These are phyloP conservation scores for Marasmius tenuissimus DNA, from an alignment of 1,284 basidiomycete species.

Conservation along the genomic window DNA sequence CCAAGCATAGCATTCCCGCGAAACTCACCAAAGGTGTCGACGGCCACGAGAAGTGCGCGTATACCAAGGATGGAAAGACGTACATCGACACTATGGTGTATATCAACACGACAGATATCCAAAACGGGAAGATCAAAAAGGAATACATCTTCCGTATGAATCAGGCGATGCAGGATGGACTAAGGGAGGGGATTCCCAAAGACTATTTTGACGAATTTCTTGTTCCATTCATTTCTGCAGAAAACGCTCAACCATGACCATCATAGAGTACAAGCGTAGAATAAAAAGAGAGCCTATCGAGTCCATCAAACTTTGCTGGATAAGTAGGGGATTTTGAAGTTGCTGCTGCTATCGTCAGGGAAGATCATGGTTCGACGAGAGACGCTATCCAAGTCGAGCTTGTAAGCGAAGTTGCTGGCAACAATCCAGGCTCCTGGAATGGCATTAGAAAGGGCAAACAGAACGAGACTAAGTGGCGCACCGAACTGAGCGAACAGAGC, in stretches of 20 bases:
- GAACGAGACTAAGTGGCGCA: not conserved
- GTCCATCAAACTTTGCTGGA: not conserved
- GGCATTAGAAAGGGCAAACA: not conserved
- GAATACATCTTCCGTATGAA: constrained; percentile 48
- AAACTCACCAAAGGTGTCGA: constrained; percentile 10
- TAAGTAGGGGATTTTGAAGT: not conserved
- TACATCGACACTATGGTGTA: constrained; percentile 36
- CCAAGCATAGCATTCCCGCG: constrained; percentile 24
- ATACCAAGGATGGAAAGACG: constrained; percentile 6
- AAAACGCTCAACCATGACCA: not conserved
- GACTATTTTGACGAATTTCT: constrained; percentile 43
- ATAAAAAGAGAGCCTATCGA: not conserved
- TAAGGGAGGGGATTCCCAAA: constrained; percentile 34
- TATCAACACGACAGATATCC: constrained; percentile 31
- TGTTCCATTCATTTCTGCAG: constrained; percentile 32
- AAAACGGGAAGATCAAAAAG: constrained; percentile 28
- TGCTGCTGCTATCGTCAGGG: constrained; percentile 3
- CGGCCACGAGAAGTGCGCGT: not conserved
- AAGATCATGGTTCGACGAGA: constrained; percentile 4
- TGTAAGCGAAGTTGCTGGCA: constrained; percentile 12
- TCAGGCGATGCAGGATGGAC: constrained; percentile 38
- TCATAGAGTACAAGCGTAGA: not conserved
- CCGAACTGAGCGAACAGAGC: constrained; percentile 12
- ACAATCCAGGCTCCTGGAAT: constrained; percentile 13
- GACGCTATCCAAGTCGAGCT: constrained; percentile 12